Base-by-base conservation (phyloP, 805 yeast genomes). In the Suhomyces xylopsoci region DNA sequence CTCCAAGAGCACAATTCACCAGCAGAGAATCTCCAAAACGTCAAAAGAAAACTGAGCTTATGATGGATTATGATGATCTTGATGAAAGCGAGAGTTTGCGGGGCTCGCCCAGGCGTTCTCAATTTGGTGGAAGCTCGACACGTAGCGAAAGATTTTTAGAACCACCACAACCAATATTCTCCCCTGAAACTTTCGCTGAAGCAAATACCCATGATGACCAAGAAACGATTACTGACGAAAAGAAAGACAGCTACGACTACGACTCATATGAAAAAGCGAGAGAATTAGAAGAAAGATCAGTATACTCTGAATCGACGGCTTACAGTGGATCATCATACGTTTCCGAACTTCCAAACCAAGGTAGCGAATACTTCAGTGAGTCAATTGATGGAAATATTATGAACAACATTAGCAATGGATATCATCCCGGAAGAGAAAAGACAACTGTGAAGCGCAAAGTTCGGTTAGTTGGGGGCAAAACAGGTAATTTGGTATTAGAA, bases 401-500 rank as follows among this genome's bases (percentile, higher is more conserved):
- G 79, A 66, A 74, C 47, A 72, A 77, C 65, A 70, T 69, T 60
- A 69, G 62, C 40, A 64, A 62, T 50, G 74, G 73, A 1, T 74
- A 62, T 52, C 62, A 68, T n/a, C 88, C 89, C 8, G 79, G 83
- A 49, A 82, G 90, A 61, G 86, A 87, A 58, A 85, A 85, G 62
- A 81, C 88, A 2, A 78, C 81, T 58, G 79, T 85, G 44, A 81
- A 85, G 62, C 87, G 91, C 62, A 87, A 88, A 61, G 90, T 88
- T 66, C 72, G 84, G 63, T 80, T 91, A 46, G 88, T 73, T 1
- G 79, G 74, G 22, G 77, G 77, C 7, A 65, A 85, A 52, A 76
- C 85, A 49, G 96, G 97, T 61, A 84, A 93, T 62, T 81, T 94
- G 66, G 90, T 92, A 10, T 77, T 94, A 51, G 97, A 94, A 66